Percentiles rank a stretch among this genome's conserved stretches.
phyloP scores from a whole-genome alignment of 1,284 basidiomycete genomes.

The Cutaneotrichosporon dermatis region DNA sequence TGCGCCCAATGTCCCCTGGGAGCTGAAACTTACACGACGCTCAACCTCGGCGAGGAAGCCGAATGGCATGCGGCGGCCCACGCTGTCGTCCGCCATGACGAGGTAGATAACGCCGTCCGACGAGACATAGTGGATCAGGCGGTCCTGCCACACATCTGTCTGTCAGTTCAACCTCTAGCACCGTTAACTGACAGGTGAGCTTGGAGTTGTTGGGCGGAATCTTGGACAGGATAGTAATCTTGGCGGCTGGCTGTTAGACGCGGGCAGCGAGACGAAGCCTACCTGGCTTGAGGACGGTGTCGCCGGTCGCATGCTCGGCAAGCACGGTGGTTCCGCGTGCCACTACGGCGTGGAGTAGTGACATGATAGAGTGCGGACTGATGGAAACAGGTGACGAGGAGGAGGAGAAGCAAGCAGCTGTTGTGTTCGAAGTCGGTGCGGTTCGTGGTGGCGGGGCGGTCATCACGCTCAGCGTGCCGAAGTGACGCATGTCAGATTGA shows the following conservation, averaged over 20 bases:
- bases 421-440: neutral
- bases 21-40: conserved; percentile 52
- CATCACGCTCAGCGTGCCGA: neutral
- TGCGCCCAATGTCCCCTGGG: neutral
- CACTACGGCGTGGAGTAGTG: conserved; percentile 73
- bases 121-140: conserved; percentile 91
- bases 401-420: neutral
- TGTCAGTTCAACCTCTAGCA: neutral
- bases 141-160: conserved; percentile 83
- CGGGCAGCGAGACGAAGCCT: conserved; percentile 11
- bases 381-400: neutral
- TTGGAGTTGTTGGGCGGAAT: conserved; percentile 45
- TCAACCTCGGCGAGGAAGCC: conserved; percentile 85
- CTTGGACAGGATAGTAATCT: conserved; percentile 86
- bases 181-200: conserved; percentile 13
- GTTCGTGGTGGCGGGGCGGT: neutral
- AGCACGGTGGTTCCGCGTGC: conserved; percentile 73
- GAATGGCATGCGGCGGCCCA: conserved; percentile 87
- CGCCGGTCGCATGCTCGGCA: conserved; percentile 72
- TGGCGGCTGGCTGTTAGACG: conserved; percentile 56
- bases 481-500: too few relatives aligned
- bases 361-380: conserved; percentile 33
- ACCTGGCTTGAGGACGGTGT: conserved; percentile 82
- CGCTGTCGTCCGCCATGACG: conserved; percentile 88
- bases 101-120: conserved; percentile 81